These are phyloP conservation scores for Venturia nashicola DNA, from an alignment of 2,329 filamentous ascomycete genomes.

Conservation along the genomic window DNA sequence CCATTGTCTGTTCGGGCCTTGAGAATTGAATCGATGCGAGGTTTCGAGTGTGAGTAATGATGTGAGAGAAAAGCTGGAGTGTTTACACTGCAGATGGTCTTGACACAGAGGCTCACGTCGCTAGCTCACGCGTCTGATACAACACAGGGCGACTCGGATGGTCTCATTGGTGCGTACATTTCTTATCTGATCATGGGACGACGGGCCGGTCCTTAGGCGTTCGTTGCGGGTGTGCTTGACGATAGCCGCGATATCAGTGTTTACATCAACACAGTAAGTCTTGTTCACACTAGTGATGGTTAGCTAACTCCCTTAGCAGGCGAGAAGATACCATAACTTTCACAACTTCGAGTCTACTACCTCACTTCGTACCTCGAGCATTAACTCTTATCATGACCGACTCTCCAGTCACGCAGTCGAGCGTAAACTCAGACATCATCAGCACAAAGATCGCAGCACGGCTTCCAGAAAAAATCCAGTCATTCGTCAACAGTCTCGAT, in stretches of 20 bases:
- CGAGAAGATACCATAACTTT: too few species aligned
- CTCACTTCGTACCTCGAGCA: background rate
- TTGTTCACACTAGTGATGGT: background rate
- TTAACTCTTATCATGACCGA: background rate
- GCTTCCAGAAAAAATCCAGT: background rate
- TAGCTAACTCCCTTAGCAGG: background rate
- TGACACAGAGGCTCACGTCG: background rate
- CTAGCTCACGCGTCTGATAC: background rate
- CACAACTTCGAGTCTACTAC: background rate
- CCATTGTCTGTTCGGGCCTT: background rate
- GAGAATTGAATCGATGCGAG: background rate
- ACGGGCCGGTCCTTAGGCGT: background rate
- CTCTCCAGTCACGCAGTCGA: background rate
- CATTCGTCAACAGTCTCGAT: background rate
- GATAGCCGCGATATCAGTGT: background rate
- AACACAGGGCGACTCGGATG: background rate
- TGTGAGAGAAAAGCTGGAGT: background rate
- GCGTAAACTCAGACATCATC: background rate
- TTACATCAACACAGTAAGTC: background rate
- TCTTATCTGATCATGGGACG: background rate
- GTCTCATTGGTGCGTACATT: too few species aligned
- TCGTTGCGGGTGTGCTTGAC: background rate
- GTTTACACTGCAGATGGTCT: background rate
- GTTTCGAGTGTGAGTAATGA: background rate
- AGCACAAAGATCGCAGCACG: background rate